Percentiles rank a stretch among this genome's conserved stretches.
Evolutionary conservation across 805 yeast genomes (phyloP).

Genomic region (Kregervanrija fluxuum): DNA sequence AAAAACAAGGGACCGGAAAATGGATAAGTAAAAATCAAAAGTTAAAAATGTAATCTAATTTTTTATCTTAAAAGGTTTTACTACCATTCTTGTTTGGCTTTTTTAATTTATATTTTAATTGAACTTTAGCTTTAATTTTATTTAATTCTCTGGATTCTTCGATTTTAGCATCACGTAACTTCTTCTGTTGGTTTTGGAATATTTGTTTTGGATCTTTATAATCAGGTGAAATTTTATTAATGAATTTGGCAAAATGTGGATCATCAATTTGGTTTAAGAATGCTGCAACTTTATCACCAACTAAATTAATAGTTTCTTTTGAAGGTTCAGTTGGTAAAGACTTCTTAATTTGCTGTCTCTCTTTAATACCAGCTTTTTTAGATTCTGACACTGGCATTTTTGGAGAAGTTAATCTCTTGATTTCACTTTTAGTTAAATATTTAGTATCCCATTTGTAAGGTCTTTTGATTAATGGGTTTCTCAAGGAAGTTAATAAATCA

Average conservation of each 20-base stretch:
- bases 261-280: slow-evolving; percentile 28
- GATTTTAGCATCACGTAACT: slow-evolving; percentile 12
- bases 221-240: slow-evolving; percentile 22
- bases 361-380: slow-evolving; percentile 55
- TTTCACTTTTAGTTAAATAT: slow-evolving; percentile 50
- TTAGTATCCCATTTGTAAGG: slow-evolving; percentile 48
- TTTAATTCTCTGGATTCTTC: slow-evolving; percentile 20
- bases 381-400: slow-evolving; percentile 66
- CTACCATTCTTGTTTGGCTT: slow-evolving; percentile 9
- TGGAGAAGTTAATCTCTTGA: slow-evolving; percentile 59
- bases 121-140: slow-evolving; percentile 10
- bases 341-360: slow-evolving; percentile 39
- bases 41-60: no score
- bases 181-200: slow-evolving; percentile 13
- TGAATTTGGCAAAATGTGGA: slow-evolving; percentile 24
- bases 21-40: no score
- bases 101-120: slow-evolving; percentile 15
- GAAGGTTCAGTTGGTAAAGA: slow-evolving; percentile 33
- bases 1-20: no score
- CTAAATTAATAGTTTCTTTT: slow-evolving; percentile 36
- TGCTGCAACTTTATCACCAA: slow-evolving; percentile 35
- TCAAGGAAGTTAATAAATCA: slow-evolving; percentile 52
- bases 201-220: slow-evolving; percentile 13
- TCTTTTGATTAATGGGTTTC: slow-evolving; percentile 67
- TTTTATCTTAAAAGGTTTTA: no score